Evolutionary conservation across 2,329 filamentous ascomycete genomes (phyloP), one percentile per base, ranked within the genome.

Genomic region (Hirsutella minnesotensis): DNA sequence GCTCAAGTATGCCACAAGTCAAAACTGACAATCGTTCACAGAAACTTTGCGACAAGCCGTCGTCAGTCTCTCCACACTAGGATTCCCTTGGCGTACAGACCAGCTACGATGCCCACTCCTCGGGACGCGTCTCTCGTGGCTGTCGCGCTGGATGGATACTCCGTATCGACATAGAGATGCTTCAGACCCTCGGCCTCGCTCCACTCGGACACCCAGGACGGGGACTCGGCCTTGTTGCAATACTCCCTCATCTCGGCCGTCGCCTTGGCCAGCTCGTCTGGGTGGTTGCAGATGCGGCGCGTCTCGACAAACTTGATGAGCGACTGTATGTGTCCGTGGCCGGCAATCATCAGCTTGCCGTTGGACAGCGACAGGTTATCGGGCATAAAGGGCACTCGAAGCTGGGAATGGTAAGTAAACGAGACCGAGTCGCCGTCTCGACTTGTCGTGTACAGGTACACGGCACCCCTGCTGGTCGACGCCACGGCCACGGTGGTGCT

Each of bases 351-450:
- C 16, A 69, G 56, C n/a, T 53, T 54, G 38, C 51, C 48, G 31
- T 29, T 50, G 19, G 40, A 53, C 3, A 56, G 39, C 0, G 60
- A 60, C 10, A 69, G 52, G 36, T 69, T 69, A 45, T 69, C 66
- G 0, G 64, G 59, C 7, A 61, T 24, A 45, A 66, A 69, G 0
- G 64, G 61, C 3, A 49, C 38, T 4, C n/a, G 21, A 9, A 49
- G 36, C 3, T 33, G 43, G 21, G 33, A 35, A 16, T 27, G 41
- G 24, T 44, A 43, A 3, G 16, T 15, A 20, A 22, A 16, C 12
- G 47, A 41, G 4, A 40, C 33, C 9, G 34, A 30, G 38, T n/a
- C 42, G 12, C 27, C 3, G 9, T 16, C 42, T 9, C 60, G 39
- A 16, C 15, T 19, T n/a, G 33, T 9, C 7, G 40, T 29, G 53